Conservation (phyloP, 1,284 basidiomycete species). For the Fomitopsis betulina region DNA sequence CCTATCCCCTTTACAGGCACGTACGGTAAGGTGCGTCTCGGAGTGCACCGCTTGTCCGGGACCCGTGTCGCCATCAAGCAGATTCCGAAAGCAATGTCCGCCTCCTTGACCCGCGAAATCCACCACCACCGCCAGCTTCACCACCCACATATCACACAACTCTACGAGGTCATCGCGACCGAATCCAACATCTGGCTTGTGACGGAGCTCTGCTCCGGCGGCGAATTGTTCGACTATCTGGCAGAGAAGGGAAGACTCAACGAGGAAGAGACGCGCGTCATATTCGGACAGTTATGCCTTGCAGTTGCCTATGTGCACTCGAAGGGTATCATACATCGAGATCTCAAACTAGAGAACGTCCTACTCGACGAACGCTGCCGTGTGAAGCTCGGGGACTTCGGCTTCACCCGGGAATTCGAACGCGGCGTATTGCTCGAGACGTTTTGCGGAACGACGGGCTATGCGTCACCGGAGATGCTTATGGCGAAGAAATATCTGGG, state of each 20-base stretch:
- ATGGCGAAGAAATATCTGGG: conserved; percentile 88
- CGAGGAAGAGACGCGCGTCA: conserved; percentile 77
- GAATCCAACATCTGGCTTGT: conserved; percentile 96
- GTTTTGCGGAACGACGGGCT: conserved; percentile 94
- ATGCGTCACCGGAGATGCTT: conserved; percentile 95
- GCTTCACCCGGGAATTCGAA: conserved; percentile 94
- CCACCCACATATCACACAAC: conserved; percentile 91
- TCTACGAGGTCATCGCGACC: conserved; percentile 97
- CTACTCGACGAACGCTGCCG: conserved; percentile 84
- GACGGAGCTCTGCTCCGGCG: conserved; percentile 93
- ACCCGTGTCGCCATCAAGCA: conserved; percentile 95
- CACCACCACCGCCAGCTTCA: conserved; percentile 97
- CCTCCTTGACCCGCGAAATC: conserved; percentile 92
- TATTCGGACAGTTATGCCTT: conserved; percentile 96
- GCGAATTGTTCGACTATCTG: conserved; percentile 96
- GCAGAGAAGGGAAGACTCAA: conserved; percentile 88
- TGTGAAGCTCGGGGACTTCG: conserved; percentile 93
- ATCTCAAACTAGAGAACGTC: conserved; percentile 96
- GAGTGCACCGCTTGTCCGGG: conserved; percentile 87
- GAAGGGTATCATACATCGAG: conserved; percentile 91
- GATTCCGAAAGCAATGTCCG: conserved; percentile 89
- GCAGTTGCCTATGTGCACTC: conserved; percentile 89
- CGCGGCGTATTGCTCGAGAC: conserved; percentile 85
- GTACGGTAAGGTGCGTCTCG: conserved; percentile 91
- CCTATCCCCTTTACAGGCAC: conserved; percentile 50